phyloP scores from a whole-genome alignment of 805 yeast species.

The Wickerhamomyces ciferrii region DNA sequence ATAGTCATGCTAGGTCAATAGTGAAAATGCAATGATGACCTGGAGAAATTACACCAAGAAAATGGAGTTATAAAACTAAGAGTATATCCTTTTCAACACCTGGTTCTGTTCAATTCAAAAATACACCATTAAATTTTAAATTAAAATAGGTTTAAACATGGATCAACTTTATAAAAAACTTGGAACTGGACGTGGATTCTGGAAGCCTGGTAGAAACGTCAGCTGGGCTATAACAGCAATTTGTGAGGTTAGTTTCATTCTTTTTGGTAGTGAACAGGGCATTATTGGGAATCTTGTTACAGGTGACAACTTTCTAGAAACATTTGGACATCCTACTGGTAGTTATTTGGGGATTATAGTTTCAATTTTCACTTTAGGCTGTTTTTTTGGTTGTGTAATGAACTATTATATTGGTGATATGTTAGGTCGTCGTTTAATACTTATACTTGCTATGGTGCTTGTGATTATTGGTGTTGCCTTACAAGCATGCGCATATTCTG shows the following conservation, averaged over 20 bases:
- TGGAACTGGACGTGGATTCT: neutral
- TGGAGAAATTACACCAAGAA: too few species aligned
- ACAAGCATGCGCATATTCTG: slow-evolving; percentile 27
- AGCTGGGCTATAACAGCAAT: neutral
- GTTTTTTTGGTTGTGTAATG: slow-evolving; percentile 23
- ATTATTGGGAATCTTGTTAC: neutral
- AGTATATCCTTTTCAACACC: too few species aligned
- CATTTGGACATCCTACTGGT: neutral
- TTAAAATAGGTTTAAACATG: too few species aligned
- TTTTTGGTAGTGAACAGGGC: slow-evolving; percentile 1
- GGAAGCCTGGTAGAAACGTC: neutral
- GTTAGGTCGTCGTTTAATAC: slow-evolving; percentile 37
- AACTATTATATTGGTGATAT: slow-evolving; percentile 38
- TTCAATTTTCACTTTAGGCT: slow-evolving; percentile 19
- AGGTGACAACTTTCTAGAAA: slow-evolving; percentile 1
- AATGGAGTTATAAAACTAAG: too few species aligned
- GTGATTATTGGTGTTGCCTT: slow-evolving; percentile 35
- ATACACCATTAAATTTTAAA: neutral
- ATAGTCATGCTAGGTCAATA: too few species aligned
- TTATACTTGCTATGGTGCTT: slow-evolving; percentile 31
- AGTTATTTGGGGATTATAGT: slow-evolving; percentile 24
- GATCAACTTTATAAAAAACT: neutral
- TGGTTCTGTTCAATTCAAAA: too few species aligned
- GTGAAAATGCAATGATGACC: too few species aligned
- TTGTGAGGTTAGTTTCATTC: neutral